Percentiles rank a stretch among this genome's conserved stretches.
phyloP scores from a whole-genome alignment of 1,139 yeast species.

The Diutina siamensis region DNA sequence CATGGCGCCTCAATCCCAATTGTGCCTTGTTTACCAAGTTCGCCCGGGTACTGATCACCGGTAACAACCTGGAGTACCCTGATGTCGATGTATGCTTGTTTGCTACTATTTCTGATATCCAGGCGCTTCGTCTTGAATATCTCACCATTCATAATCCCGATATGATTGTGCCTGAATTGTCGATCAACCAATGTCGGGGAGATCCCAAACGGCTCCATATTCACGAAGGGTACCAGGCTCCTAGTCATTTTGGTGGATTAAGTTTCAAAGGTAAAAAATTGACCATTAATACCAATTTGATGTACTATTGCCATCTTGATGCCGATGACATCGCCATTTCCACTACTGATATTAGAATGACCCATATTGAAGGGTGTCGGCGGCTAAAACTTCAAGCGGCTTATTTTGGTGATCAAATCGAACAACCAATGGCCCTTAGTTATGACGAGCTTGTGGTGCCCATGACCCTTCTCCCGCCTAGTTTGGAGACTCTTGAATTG shows the following conservation, averaged over 20 bases:
- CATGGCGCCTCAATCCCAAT: background rate
- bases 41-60: background rate
- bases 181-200: background rate
- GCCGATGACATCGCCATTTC: background rate
- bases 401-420: background rate
- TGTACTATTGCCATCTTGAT: background rate
- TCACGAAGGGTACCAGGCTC: slow-evolving; percentile 3
- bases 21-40: background rate
- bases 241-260: background rate
- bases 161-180: background rate
- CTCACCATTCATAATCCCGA: background rate
- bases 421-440: background rate
- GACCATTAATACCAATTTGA: background rate
- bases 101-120: background rate
- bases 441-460: background rate
- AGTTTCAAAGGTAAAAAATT: background rate
- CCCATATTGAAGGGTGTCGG: background rate
- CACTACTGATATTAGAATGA: background rate
- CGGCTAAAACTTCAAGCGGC: background rate
- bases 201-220: background rate
- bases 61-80: background rate
- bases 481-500: background rate
- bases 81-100: background rate
- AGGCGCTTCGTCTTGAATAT: background rate
- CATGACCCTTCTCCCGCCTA: background rate